Evolutionary conservation across 192 early-diverging fungal genomes (phyloP).

Genomic region (Funneliformis mosseae): DNA sequence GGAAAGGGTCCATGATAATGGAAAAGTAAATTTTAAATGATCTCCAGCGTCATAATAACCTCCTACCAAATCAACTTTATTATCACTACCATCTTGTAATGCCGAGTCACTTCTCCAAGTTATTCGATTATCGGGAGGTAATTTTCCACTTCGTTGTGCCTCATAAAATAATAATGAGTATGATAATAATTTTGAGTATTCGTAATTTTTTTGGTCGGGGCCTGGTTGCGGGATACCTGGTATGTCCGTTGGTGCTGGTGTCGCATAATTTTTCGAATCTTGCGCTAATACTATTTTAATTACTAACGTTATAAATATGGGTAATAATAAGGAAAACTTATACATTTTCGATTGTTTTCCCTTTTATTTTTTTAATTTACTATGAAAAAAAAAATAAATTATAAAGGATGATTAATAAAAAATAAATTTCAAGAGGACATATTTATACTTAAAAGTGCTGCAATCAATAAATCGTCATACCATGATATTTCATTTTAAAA

Average conservation of each 20-base stretch:
- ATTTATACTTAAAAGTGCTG: not conserved
- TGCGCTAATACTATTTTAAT: not conserved
- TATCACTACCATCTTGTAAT: slow-evolving; percentile 47
- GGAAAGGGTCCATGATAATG: slow-evolving; percentile 52
- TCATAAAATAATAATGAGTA: slow-evolving; percentile 58
- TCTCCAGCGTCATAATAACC: slow-evolving; percentile 59
- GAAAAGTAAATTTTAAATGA: slow-evolving; percentile 66
- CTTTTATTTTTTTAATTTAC: too few relatives aligned
- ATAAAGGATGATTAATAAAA: too few relatives aligned
- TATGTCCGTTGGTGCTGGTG: not conserved
- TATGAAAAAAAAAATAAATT: not conserved
- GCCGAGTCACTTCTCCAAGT: slow-evolving; percentile 50
- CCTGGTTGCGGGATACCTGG: not conserved
- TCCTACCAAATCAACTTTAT: slow-evolving; percentile 43
- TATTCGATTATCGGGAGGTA: slow-evolving; percentile 54
- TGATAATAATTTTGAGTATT: slow-evolving; percentile 39
- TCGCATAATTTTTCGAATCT: not conserved
- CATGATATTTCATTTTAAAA: too few relatives aligned
- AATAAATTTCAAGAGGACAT: too few relatives aligned
- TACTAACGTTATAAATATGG: not conserved
- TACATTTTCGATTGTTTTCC: not conserved
- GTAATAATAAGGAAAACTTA: not conserved
- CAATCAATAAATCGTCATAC: too few relatives aligned
- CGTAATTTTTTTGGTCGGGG: not conserved
- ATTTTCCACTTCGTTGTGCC: slow-evolving; percentile 55